A percentile compares a stretch with the other conserved stretches of the same genome.
These are phyloP conservation scores for Nepenthes alata DNA, from an alignment of 179 eudicot genomes.

Conservation along the genomic window DNA sequence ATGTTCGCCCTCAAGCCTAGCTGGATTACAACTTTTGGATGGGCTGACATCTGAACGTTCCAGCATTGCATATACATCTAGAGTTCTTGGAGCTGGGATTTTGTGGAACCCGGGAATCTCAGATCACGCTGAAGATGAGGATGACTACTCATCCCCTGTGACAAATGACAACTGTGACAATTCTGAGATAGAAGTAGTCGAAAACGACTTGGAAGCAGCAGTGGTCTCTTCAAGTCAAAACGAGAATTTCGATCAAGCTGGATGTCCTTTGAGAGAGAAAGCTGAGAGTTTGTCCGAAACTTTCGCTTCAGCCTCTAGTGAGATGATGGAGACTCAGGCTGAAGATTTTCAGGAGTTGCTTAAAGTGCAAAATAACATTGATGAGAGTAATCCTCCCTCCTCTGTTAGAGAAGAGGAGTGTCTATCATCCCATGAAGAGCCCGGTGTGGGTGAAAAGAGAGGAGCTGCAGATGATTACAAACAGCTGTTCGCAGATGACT, in stretches of 20 bases:
- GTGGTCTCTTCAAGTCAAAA: background rate
- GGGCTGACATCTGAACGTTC: conserved; percentile 18
- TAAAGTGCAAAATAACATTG: conserved; percentile 12
- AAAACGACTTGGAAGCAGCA: background rate
- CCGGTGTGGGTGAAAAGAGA: no score
- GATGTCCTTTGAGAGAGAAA: conserved; percentile 1
- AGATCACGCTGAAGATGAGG: conserved; percentile 17
- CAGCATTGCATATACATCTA: conserved; percentile 22
- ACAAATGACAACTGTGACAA: conserved; percentile 30
- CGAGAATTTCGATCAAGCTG: conserved; percentile 10
- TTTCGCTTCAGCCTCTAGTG: conserved; percentile 31
- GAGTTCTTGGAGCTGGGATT: conserved; percentile 18
- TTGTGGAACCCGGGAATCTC: conserved; percentile 18
- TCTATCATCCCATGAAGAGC: no score
- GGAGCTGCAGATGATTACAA: no score
- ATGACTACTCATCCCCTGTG: conserved; percentile 20
- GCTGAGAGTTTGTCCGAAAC: conserved; percentile 19
- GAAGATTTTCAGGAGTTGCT: conserved; percentile 26
- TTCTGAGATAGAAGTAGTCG: conserved; percentile 9
- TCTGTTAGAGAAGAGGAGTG: background rate
- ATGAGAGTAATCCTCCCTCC: conserved; percentile 8
- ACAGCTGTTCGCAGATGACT: no score
- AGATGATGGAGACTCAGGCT: conserved; percentile 25
- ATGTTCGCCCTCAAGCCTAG: conserved; percentile 18
- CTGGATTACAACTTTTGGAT: conserved; percentile 14